A percentile compares a stretch with the other conserved stretches of the same genome.
Conservation (phyloP, 768 basidiomycete genomes). For the Russula olivacea region DNA sequence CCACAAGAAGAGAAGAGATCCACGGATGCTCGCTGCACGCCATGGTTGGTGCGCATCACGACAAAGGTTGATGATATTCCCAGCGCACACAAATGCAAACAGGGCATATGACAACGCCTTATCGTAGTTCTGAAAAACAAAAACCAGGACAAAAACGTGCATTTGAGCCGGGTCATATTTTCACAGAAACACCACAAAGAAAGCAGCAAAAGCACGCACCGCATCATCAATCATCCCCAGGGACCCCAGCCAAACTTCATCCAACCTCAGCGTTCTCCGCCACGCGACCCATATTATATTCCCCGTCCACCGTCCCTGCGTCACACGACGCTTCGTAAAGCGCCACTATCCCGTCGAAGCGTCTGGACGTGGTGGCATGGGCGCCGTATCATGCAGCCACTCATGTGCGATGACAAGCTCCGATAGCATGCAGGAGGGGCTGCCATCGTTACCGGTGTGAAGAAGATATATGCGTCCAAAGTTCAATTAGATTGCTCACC, state of each 20-base stretch:
- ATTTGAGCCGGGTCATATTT: background rate
- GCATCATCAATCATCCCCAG: too few species aligned
- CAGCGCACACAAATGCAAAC: constrained; percentile 77
- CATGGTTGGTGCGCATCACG: constrained; percentile 82
- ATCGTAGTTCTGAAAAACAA: constrained; percentile 62
- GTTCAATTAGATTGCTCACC: too few species aligned
- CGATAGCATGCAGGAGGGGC: too few species aligned
- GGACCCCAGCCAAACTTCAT: constrained; percentile 53
- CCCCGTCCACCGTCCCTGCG: too few species aligned
- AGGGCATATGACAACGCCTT: constrained; percentile 70
- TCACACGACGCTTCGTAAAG: constrained; percentile 26
- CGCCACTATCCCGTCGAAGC: too few species aligned
- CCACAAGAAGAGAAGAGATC: constrained; percentile 75
- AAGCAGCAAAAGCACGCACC: constrained; percentile 39
- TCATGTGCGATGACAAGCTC: too few species aligned
- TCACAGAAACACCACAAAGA: too few species aligned
- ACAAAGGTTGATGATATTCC: constrained; percentile 78
- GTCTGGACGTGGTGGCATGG: too few species aligned
- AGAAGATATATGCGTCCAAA: too few species aligned
- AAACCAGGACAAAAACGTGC: background rate
- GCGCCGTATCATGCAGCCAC: too few species aligned
- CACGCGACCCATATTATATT: too few species aligned
- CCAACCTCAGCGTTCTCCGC: constrained; percentile 17
- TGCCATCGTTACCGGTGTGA: too few species aligned
- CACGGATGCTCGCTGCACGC: constrained; percentile 86